Evolutionary conservation across 2,329 filamentous ascomycete species (phyloP).

Genomic region (Orbilia brochopaga): DNA sequence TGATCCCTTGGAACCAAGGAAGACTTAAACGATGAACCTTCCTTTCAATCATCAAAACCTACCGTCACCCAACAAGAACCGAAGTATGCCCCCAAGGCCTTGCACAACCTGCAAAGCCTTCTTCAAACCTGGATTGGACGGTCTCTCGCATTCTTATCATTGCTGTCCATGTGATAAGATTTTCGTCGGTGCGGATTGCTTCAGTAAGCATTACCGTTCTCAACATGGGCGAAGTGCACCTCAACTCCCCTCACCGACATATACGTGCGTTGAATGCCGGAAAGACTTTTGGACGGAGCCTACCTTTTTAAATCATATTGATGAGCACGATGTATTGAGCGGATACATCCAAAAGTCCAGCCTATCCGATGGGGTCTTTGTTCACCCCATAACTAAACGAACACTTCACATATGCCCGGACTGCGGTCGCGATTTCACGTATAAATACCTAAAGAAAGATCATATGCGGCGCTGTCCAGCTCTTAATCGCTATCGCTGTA

Average conservation of each 20-base stretch:
- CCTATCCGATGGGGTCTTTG: conserved; percentile 4
- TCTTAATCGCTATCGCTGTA: conserved; percentile 4
- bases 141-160: conserved; percentile 5
- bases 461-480: conserved; percentile 1
- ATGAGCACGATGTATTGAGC: conserved; percentile 1
- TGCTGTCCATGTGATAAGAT: conserved; percentile 8
- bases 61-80: background rate
- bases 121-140: conserved; percentile 1
- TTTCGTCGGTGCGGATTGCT: conserved; percentile 13
- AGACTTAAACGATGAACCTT: background rate
- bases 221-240: conserved; percentile 3
- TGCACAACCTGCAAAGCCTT: conserved; percentile 8
- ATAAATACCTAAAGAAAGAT: conserved; percentile 7
- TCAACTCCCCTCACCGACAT: conserved; percentile 11
- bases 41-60: conserved; percentile 4
- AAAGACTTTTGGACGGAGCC: conserved; percentile 15
- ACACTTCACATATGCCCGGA: conserved; percentile 10
- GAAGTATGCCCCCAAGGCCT: conserved; percentile 6
- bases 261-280: background rate
- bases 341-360: conserved; percentile 6
- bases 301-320: conserved; percentile 5
- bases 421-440: conserved; percentile 4
- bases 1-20: background rate
- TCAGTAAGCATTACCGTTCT: conserved; percentile 8
- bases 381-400: conserved; percentile 10